phyloP scores from a whole-genome alignment of 2,329 filamentous ascomycete species.

The Cryoendolithus antarcticus region DNA sequence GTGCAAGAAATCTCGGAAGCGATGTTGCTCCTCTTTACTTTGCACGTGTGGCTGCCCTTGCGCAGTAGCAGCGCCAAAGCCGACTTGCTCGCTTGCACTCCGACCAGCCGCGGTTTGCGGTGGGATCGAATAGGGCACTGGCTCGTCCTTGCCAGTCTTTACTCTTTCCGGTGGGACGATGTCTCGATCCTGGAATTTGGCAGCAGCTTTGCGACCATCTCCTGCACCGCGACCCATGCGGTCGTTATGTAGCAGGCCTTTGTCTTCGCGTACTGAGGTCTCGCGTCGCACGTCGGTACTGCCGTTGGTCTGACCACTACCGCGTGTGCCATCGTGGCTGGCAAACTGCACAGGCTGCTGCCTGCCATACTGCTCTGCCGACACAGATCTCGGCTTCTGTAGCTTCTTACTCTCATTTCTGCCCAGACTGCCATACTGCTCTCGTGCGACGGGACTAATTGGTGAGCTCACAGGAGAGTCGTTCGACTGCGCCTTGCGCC shows the following conservation, averaged over 20 bases:
- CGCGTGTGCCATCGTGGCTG: no score
- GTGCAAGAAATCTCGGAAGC: conserved; percentile 27
- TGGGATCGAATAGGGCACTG: conserved; percentile 22
- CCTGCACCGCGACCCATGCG: conserved; percentile 23
- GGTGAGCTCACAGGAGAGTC: conserved; percentile 10
- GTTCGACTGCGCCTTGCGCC: conserved; percentile 13
- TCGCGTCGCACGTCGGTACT: no score
- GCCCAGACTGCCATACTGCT: conserved; percentile 14
- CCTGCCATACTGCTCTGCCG: no score
- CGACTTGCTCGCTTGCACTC: conserved; percentile 28
- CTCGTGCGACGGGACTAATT: conserved; percentile 8
- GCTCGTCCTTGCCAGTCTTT: conserved; percentile 12
- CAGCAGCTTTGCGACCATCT: conserved; percentile 19
- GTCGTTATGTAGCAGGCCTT: conserved; percentile 22
- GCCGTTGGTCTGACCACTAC: no score
- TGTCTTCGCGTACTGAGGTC: no score
- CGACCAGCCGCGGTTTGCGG: conserved; percentile 26
- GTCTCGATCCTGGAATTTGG: conserved; percentile 24
- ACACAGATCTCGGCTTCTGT: conserved; percentile 11
- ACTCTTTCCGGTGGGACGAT: conserved; percentile 20
- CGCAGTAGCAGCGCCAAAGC: conserved; percentile 22
- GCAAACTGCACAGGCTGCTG: no score
- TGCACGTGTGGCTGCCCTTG: no score
- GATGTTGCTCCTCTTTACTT: conserved; percentile 17
- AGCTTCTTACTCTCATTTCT: conserved; percentile 25